Base-by-base conservation (phyloP, 176 grass and related monocot species). In the Calamus simplicifolius region DNA sequence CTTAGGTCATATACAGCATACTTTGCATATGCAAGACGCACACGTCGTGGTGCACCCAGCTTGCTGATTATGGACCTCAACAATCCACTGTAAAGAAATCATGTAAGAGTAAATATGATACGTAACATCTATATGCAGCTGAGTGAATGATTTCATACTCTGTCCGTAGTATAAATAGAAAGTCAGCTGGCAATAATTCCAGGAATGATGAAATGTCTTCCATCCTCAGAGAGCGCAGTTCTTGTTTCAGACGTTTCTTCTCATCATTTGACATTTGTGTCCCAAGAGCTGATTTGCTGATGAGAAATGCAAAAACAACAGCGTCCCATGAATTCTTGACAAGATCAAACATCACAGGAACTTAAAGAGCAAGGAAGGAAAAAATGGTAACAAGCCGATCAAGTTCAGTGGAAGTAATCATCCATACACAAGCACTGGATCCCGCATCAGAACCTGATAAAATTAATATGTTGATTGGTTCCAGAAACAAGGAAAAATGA, bases 171-270 rank as follows among this genome's bases (percentile, higher is more conserved):
- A 96, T 88, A 56, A 71, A 12, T 60, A 88, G 58, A 58, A 96
- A 90, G 60, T 96, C 92, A 8, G 68, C 71, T n/a, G 87, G 92
- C 64, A 96, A 77, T 31, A 80, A 90, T 77, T 96, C 86, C 80
- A 85, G 79, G 69, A 96, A 96, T 49, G 86, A 84, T 50, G 86
- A 87, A 66, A 96, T 85, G 63, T 90, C 92, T 64, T 90, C 92
- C 68, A 90, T 87, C 71, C 69, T 75, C 50, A 90, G 58, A 73
- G 80, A 82, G 35, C 13, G 75, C 29, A 96, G 62, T 53, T 96
- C 86, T 27, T 75, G 75, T 68, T 85, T 90, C 51, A 90, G 66
- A 66, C 54, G 80, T 48, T 5, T 90, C 52, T 70, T 81, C 79
- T 96, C 92, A 80, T 96, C 86, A 58, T 72, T 66, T 58, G 86